A percentile compares a stretch with the other conserved stretches of the same genome.
phyloP scores from a whole-genome alignment of 768 basidiomycete species.

The Hypholoma fasciculare region DNA sequence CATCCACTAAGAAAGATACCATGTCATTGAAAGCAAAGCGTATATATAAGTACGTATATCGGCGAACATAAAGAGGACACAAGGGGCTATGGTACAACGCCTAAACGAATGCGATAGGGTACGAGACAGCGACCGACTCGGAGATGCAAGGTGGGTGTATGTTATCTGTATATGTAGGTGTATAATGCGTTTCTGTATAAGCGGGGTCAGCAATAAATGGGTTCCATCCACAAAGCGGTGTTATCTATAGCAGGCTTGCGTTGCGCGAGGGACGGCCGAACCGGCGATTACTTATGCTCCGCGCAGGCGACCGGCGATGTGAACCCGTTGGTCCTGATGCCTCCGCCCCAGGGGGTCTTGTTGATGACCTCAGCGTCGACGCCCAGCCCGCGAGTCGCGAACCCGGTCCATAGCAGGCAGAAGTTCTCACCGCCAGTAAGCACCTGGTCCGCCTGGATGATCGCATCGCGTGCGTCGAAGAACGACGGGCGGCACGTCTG shows the following conservation, averaged over 20 bases:
- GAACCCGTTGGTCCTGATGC: conserved; percentile 62
- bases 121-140: neutral
- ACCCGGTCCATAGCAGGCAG: conserved; percentile 86
- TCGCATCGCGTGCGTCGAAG: conserved; percentile 88
- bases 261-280: no score
- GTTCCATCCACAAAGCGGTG: neutral
- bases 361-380: conserved; percentile 72
- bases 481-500: conserved; percentile 90
- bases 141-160: neutral
- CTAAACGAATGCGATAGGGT: neutral
- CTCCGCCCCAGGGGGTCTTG: conserved; percentile 92
- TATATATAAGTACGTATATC: conserved; percentile 6
- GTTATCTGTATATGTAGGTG: conserved; percentile 1
- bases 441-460: conserved; percentile 86
- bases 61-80: neutral
- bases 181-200: no score
- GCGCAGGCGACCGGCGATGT: conserved; percentile 27
- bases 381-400: conserved; percentile 82
- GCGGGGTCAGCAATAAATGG: no score
- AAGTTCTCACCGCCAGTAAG: conserved; percentile 93
- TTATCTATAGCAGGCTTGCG: neutral
- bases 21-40: conserved; percentile 9
- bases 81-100: conserved; percentile 9
- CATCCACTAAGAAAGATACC: neutral
- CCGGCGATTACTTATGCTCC: neutral